Percentiles rank a stretch among this genome's conserved stretches.
phyloP scores from a whole-genome alignment of 2,329 filamentous ascomycete genomes.

The Xylariales sp. region DNA sequence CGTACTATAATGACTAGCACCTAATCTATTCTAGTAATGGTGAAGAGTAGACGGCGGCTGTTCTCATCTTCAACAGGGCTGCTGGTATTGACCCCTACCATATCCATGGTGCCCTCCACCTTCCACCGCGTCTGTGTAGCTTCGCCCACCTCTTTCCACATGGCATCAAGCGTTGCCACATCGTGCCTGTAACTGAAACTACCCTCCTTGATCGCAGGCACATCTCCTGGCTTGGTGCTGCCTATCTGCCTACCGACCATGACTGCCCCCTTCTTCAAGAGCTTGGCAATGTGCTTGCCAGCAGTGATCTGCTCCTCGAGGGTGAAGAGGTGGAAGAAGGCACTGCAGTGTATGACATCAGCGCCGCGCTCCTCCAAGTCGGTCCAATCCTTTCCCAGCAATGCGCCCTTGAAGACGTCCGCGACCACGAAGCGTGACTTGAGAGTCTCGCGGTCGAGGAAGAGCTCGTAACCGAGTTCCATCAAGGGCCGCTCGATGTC shows the following conservation, averaged over 20 bases:
- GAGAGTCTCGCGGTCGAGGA: background rate
- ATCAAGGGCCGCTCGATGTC: background rate
- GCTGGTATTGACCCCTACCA: slow-evolving; percentile 11
- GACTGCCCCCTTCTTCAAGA: slow-evolving; percentile 13
- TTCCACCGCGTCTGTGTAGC: slow-evolving; percentile 14
- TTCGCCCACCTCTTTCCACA: background rate
- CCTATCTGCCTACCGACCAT: slow-evolving; percentile 15
- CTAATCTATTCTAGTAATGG: slow-evolving; percentile 10
- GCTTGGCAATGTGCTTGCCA: slow-evolving; percentile 10
- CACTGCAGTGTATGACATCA: slow-evolving; percentile 19
- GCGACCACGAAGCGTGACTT: background rate
- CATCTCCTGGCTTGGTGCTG: slow-evolving; percentile 10
- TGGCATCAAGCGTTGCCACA: background rate
- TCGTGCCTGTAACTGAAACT: slow-evolving; percentile 7
- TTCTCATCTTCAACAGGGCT: slow-evolving; percentile 12
- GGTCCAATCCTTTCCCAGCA: slow-evolving; percentile 9
- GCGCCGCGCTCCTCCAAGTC: slow-evolving; percentile 12
- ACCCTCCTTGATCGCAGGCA: slow-evolving; percentile 8
- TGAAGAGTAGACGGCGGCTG: slow-evolving; percentile 15
- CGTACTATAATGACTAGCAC: too few species aligned
- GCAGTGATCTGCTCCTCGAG: slow-evolving; percentile 14
- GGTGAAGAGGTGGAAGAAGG: slow-evolving; percentile 19
- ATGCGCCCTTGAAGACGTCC: slow-evolving; percentile 6
- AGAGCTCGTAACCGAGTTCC: slow-evolving; percentile 6
- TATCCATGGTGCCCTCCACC: slow-evolving; percentile 9